These are phyloP conservation scores for Daedalea quercina DNA, from an alignment of 768 basidiomycete genomes.

Conservation along the genomic window DNA sequence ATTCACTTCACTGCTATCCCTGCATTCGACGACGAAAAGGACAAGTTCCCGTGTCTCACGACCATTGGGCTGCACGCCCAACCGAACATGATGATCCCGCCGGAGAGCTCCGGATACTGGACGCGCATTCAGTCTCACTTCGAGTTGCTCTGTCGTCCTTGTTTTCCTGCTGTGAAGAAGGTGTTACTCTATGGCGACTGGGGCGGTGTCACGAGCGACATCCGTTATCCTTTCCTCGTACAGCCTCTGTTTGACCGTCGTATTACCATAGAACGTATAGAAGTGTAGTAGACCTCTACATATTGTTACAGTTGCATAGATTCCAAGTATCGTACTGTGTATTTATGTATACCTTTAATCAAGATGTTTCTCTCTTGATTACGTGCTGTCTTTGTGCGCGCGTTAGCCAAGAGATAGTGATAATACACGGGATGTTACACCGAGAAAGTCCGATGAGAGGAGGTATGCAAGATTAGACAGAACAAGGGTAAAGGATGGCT, in stretches of 20 bases:
- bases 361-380: too few species aligned
- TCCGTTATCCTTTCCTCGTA: slow-evolving; percentile 29
- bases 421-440: too few species aligned
- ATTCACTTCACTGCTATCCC: slow-evolving; percentile 19
- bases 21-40: slow-evolving; percentile 6
- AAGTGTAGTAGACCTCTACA: background rate
- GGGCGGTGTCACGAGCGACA: slow-evolving; percentile 31
- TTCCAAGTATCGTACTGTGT: background rate
- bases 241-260: slow-evolving; percentile 28
- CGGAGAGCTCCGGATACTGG: slow-evolving; percentile 30
- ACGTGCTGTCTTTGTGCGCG: too few species aligned
- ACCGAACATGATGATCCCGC: slow-evolving; percentile 35
- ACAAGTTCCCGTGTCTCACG: slow-evolving; percentile 24
- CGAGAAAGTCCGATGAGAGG: too few species aligned
- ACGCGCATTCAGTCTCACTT: slow-evolving; percentile 42
- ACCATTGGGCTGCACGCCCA: slow-evolving; percentile 47
- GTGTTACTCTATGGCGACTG: slow-evolving; percentile 51
- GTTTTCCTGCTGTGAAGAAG: slow-evolving; percentile 39
- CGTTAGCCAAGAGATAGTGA: too few species aligned
- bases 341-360: too few species aligned
- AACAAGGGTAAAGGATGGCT: too few species aligned
- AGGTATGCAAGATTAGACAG: too few species aligned
- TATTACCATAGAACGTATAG: slow-evolving; percentile 18
- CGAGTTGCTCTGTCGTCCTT: slow-evolving; percentile 29
- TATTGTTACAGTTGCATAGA: background rate